These are phyloP conservation scores for Yamadazyma mexicana DNA, from an alignment of 1,139 yeast genomes.

Conservation along the genomic window DNA sequence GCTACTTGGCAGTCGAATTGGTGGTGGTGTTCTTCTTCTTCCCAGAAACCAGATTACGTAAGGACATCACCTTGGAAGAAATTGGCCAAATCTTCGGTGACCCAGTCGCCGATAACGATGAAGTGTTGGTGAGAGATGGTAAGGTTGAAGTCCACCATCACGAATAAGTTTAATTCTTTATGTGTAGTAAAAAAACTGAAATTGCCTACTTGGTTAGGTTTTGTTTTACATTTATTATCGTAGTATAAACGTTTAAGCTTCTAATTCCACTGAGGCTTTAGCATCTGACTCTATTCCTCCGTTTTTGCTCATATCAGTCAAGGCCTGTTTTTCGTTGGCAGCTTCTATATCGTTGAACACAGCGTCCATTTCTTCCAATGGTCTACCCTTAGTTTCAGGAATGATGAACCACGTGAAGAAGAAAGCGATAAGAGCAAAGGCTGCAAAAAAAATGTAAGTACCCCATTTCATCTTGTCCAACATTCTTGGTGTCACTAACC, in stretches of 20 bases:
- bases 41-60: conserved; percentile 40
- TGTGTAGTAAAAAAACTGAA: too few species aligned
- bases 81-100: conserved; percentile 51
- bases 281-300: conserved; percentile 1
- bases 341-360: conserved; percentile 20
- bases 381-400: conserved; percentile 33
- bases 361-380: conserved; percentile 31
- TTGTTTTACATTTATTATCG: too few species aligned
- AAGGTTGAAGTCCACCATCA: background rate
- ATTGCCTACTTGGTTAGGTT: too few species aligned
- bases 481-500: conserved; percentile 27
- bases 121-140: conserved; percentile 1
- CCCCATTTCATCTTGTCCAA: conserved; percentile 23
- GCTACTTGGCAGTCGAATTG: conserved; percentile 38
- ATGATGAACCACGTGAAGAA: conserved; percentile 22
- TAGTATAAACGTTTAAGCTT: too few species aligned
- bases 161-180: background rate
- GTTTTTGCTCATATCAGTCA: conserved; percentile 8
- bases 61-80: conserved; percentile 56
- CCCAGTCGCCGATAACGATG: conserved; percentile 18
- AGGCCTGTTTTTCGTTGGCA: conserved; percentile 13
- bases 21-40: conserved; percentile 40
- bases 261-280: conserved; percentile 1
- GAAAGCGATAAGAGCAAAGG: conserved; percentile 22
- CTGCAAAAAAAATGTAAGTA: conserved; percentile 29